These are phyloP conservation scores for Saccharomyces hybrid DNA, from an alignment of 1,139 yeast genomes.

Conservation along the genomic window DNA sequence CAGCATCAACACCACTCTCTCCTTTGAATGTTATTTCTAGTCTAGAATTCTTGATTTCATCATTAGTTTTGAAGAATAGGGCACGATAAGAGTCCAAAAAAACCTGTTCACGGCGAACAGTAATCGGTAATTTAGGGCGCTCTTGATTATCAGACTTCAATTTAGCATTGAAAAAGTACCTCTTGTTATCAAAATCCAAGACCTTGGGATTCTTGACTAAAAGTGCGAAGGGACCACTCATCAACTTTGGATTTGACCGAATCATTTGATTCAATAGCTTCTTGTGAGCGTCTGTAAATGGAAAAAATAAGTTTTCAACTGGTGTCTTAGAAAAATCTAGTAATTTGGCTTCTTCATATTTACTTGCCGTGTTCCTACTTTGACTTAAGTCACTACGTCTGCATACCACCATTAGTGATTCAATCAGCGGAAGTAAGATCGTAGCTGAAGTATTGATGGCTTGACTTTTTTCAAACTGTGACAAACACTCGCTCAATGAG, in stretches of 20 bases:
- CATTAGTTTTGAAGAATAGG: slow-evolving; percentile 70
- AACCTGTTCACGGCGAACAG: slow-evolving; percentile 82
- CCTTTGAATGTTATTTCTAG: slow-evolving; percentile 80
- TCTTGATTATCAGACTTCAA: slow-evolving; percentile 45
- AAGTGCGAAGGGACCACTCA: slow-evolving; percentile 95
- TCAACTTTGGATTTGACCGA: slow-evolving; percentile 79
- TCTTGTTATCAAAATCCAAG: slow-evolving; percentile 89
- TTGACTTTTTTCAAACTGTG: slow-evolving; percentile 35
- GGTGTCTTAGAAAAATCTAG: slow-evolving; percentile 71
- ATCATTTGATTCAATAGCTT: slow-evolving; percentile 89
- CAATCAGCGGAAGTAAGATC: slow-evolving; percentile 77
- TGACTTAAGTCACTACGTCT: slow-evolving; percentile 75
- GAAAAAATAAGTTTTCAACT: slow-evolving; percentile 70
- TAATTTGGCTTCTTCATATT: slow-evolving; percentile 50
- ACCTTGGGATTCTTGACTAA: slow-evolving; percentile 84
- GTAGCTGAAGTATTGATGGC: slow-evolving; percentile 66
- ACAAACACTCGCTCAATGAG: slow-evolving; percentile 69
- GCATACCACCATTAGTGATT: slow-evolving; percentile 91
- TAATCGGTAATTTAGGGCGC: slow-evolving; percentile 48
- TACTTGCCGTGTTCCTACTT: slow-evolving; percentile 23
- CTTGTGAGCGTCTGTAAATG: slow-evolving; percentile 86
- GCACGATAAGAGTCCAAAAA: slow-evolving; percentile 86
- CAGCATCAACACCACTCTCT: slow-evolving; percentile 97
- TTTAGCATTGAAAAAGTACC: slow-evolving; percentile 73
- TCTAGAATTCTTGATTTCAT: slow-evolving; percentile 66